Evolutionary conservation across 495 filamentous ascomycete species (phyloP), one percentile per base, ranked within the genome.

Genomic region (Aspergillus sparsus): DNA sequence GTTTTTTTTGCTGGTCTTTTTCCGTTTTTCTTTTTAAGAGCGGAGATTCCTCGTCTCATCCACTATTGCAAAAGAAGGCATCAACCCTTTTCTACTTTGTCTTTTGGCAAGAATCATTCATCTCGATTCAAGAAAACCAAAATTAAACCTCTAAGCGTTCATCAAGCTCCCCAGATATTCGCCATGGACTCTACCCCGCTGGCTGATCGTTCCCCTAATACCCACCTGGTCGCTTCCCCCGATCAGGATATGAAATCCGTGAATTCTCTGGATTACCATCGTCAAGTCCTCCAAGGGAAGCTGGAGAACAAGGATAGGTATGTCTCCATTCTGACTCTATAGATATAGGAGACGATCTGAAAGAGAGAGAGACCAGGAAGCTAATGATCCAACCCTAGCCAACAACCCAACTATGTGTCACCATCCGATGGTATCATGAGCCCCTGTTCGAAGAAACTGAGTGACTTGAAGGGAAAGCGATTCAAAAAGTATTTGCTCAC

Each of bases 341-440:
- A 47, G 5, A 6, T 27, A n/a, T 12, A 5, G 47, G 39, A n/a
- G 35, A 33, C 16, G 13, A 39, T 6, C 58, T 15, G 47, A 2
- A 1, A 21, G 13, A 5, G 11, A 32, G 5, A 52, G 39, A 32
- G 41, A 31, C 15, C 15, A 31, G 12, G 57, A 27, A 3, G n/a
- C 46, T 50, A 39, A 53, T 36, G n/a, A 53, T 2, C 3, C 7
- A 35, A 37, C 55, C 21, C 21, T 27, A 80, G 78, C 21, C 65
- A 73, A 50, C 78, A 85, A 55, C 83, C 85, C 66, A 76, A 82
- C 58, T 97, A 95, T 76, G 78, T 96, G 69, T 94, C 90, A n/a
- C 93, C 93, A 0, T 94, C 90, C 10, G 93, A 97, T 68, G 88
- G 85, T 70, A 91, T 97, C 75, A 88, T 95, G 88, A 92, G 88